Base-by-base conservation (phyloP, 2,329 filamentous ascomycete species). In the Westerdykella sp. region DNA sequence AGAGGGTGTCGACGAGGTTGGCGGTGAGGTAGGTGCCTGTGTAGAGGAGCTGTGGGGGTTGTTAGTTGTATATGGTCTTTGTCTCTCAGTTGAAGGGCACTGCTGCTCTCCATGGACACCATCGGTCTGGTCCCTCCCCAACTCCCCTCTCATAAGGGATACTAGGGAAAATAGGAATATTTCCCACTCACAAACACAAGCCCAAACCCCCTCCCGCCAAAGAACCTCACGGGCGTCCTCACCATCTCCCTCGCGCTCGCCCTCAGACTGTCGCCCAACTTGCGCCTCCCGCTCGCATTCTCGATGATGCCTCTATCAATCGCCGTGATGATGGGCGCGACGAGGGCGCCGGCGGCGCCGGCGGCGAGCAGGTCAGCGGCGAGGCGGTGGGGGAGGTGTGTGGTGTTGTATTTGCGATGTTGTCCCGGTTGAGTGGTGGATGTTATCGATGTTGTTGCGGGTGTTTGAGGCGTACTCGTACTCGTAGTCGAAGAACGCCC, bases 21-120 rank as follows among this genome's bases (percentile, higher is more conserved):
- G 91, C 90, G 1, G 87, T 88, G 11, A 93, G 71, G 72, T 96
- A 96, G 46, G 91, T 97, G 53, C 86, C 84, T 48, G 83, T 86
- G 74, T 96, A 97, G 35, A 95, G 74, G 41, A 71, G 70, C 72
- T 74, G 49, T 13, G 37, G 25, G 34, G n/a, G 14, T 11, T 15
- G 23, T 38, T 18, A 14, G 23, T 38, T 37, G 5, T 38, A 6
- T 21, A n/a, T n/a, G n/a, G n/a, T n/a, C n/a, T n/a, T n/a, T n/a
- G n/a, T n/a, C n/a, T n/a, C n/a, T n/a, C n/a, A n/a, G n/a, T n/a
- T n/a, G n/a, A n/a, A n/a, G n/a, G n/a, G n/a, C n/a, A n/a, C n/a
- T n/a, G n/a, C n/a, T n/a, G n/a, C n/a, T n/a, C n/a, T n/a, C n/a
- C n/a, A n/a, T n/a, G n/a, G n/a, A n/a, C n/a, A n/a, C n/a, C n/a